Base-by-base conservation (phyloP, 1,139 yeast species). In the Geotrichum siamense region DNA sequence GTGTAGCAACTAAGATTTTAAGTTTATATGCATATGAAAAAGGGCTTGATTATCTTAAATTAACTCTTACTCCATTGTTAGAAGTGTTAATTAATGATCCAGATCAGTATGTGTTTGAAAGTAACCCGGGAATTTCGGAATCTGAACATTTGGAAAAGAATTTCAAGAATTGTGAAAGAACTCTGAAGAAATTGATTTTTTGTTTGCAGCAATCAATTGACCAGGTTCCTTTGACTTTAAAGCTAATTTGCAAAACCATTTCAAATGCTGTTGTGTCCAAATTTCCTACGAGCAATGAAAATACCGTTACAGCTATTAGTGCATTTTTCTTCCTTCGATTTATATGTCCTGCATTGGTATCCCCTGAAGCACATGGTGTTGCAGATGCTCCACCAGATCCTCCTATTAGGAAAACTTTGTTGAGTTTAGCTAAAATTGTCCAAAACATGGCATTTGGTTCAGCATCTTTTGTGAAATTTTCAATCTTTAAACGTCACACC, bases 371-470 rank as follows among this genome's bases (percentile, higher is more conserved):
- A 5, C 75, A 78, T 39, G 59, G 59, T 6, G 44, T 62, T 13
- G 45, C 62, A 15, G 56, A 54, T 16, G 43, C 38, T 19, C 49
- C 60, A 5, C 61, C 61, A 3, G 27, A 57, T 10, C 51, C 53
- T 9, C 72, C 68, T 22, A 75, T 77, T n/a, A 79, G 83, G 53
- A 68, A 91, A 51, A 75, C 86, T 0, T 69, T 82, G 33, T 74
- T 86, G 61, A 79, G 81, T 48, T 64, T 86, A 39, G 95, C 93
- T 1, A 83, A 85, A 56, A 79, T 82, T 1, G 65, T 86, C 32
- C 96, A 87, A 62, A 78, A 81, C 52, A 75, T 85, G 72, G 95
- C 94, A 0, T 85, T 84, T 56, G 89, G 86, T 6, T 70, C 87
- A 0, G 67, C 79, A n/a, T 66, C 71, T 2, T 67, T 79, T 16